phyloP scores from a whole-genome alignment of 1,139 yeast genomes.

The Kazachstania sp. region DNA sequence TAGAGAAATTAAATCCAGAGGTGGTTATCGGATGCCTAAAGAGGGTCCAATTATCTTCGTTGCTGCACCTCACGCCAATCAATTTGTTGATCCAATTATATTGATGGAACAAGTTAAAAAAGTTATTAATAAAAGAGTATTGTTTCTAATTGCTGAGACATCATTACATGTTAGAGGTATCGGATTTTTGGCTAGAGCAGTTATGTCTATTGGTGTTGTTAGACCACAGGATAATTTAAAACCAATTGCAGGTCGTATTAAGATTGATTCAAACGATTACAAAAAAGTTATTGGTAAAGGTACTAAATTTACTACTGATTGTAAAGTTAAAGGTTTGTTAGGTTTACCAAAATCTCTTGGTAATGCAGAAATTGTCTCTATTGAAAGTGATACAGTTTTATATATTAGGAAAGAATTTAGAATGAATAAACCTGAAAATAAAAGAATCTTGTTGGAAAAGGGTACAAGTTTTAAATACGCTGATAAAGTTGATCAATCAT shows the following conservation, averaged over 20 bases:
- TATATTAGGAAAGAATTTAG: conserved; percentile 43
- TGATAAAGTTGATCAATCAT: conserved; percentile 53
- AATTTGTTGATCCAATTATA: conserved; percentile 64
- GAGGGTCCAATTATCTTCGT: conserved; percentile 59
- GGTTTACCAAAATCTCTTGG: conserved; percentile 57
- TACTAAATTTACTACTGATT: conserved; percentile 10
- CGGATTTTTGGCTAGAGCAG: conserved; percentile 48
- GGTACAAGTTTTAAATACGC: conserved; percentile 53
- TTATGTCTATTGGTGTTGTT: conserved; percentile 64
- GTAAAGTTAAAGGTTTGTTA: conserved; percentile 45
- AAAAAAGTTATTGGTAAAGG: conserved; percentile 9
- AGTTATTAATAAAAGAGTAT: conserved; percentile 31
- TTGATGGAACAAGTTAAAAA: conserved; percentile 50
- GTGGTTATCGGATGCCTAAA: conserved; percentile 55
- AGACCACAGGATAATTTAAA: conserved; percentile 60
- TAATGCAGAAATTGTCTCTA: conserved; percentile 44
- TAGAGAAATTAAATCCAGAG: conserved; percentile 60
- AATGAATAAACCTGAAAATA: conserved; percentile 29
- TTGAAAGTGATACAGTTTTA: conserved; percentile 47
- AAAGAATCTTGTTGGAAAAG: conserved; percentile 34
- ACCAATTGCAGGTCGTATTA: conserved; percentile 15
- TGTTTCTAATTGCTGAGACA: conserved; percentile 54
- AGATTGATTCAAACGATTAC: conserved; percentile 7
- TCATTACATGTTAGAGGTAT: conserved; percentile 47
- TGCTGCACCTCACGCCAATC: conserved; percentile 78